Percentiles rank a stretch among this genome's conserved stretches.
phyloP scores from a whole-genome alignment of 352 stramenopile genomes.

The Phytophthora meadii region DNA sequence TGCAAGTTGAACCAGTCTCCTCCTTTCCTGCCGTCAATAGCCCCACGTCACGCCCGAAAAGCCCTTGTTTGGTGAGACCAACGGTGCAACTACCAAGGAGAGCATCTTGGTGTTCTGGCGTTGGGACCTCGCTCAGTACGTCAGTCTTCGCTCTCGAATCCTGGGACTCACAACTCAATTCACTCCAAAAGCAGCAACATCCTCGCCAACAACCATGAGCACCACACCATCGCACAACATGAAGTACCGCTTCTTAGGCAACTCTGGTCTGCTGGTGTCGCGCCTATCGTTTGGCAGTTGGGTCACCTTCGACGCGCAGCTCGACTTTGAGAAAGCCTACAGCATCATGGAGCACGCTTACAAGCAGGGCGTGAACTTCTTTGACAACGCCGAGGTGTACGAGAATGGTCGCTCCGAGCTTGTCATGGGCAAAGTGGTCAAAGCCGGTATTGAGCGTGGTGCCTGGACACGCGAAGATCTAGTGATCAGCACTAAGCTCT shows the following conservation, averaged over 20 bases:
- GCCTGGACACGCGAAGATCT: slow-evolving; percentile 60
- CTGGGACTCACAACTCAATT: slow-evolving; percentile 21
- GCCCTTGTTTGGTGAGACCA: slow-evolving; percentile 19
- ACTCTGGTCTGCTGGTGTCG: slow-evolving; percentile 56
- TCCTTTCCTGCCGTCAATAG: slow-evolving; percentile 1
- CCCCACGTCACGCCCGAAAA: slow-evolving; percentile 18
- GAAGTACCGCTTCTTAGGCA: slow-evolving; percentile 68
- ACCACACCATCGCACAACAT: slow-evolving; percentile 42
- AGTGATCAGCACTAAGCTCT: slow-evolving; percentile 76
- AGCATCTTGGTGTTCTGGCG: slow-evolving; percentile 24
- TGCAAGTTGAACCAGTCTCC: slow-evolving; percentile 24
- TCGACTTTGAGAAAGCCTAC: slow-evolving; percentile 66
- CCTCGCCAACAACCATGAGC: slow-evolving; percentile 12
- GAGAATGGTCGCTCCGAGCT: slow-evolving; percentile 52
- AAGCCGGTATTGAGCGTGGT: slow-evolving; percentile 52
- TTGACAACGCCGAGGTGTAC: slow-evolving; percentile 74
- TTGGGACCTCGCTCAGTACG: slow-evolving; percentile 17
- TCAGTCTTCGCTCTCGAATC: slow-evolving; percentile 8
- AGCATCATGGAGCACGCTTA: slow-evolving; percentile 65
- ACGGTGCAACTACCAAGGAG: slow-evolving; percentile 6
- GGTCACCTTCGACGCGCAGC: slow-evolving; percentile 58
- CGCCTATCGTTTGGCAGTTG: slow-evolving; percentile 58
- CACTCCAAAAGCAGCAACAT: slow-evolving; percentile 1
- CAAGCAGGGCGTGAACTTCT: slow-evolving; percentile 73
- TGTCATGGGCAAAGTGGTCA: slow-evolving; percentile 67